phyloP scores from a whole-genome alignment of 1,284 basidiomycete species.

The Thelephora terrestris region DNA sequence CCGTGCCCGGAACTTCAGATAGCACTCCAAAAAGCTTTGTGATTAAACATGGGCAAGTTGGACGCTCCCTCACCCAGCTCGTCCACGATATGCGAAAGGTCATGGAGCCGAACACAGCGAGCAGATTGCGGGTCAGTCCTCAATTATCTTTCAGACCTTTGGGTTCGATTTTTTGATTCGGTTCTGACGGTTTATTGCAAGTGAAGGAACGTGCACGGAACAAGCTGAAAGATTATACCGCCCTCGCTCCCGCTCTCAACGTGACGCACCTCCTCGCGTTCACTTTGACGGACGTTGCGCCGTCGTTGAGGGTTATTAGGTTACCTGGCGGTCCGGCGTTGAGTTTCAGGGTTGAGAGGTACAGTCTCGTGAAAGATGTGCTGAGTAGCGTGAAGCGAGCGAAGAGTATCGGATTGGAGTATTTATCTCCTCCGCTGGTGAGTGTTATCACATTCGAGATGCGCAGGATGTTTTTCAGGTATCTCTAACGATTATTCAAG shows the following conservation, averaged over 20 bases:
- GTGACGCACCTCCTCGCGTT: slow-evolving; percentile 94
- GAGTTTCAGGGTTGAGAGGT: slow-evolving; percentile 88
- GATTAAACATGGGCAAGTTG: slow-evolving; percentile 92
- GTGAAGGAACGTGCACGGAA: slow-evolving; percentile 84
- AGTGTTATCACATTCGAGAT: slow-evolving; percentile 18
- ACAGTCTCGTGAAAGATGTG: slow-evolving; percentile 84
- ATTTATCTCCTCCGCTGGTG: slow-evolving; percentile 78
- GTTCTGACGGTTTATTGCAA: slow-evolving; percentile 15
- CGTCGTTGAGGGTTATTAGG: slow-evolving; percentile 82
- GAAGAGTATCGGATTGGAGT: slow-evolving; percentile 74
- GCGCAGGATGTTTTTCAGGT: neutral
- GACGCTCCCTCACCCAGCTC: slow-evolving; percentile 77
- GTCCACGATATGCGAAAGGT: slow-evolving; percentile 90
- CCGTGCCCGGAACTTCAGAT: slow-evolving; percentile 26
- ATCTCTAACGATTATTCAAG: slow-evolving; percentile 25
- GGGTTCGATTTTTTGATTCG: neutral
- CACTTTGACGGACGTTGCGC: slow-evolving; percentile 76
- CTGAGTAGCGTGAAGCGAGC: slow-evolving; percentile 57
- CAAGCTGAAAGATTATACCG: slow-evolving; percentile 90
- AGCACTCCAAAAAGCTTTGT: slow-evolving; percentile 72
- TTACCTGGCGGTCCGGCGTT: slow-evolving; percentile 91
- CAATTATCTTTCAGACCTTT: neutral
- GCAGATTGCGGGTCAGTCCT: slow-evolving; percentile 65
- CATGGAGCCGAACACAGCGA: slow-evolving; percentile 98
- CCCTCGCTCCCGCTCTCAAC: slow-evolving; percentile 84